Base-by-base conservation (phyloP, 192 early-diverging fungal species). In the Entomortierella lignicola region DNA sequence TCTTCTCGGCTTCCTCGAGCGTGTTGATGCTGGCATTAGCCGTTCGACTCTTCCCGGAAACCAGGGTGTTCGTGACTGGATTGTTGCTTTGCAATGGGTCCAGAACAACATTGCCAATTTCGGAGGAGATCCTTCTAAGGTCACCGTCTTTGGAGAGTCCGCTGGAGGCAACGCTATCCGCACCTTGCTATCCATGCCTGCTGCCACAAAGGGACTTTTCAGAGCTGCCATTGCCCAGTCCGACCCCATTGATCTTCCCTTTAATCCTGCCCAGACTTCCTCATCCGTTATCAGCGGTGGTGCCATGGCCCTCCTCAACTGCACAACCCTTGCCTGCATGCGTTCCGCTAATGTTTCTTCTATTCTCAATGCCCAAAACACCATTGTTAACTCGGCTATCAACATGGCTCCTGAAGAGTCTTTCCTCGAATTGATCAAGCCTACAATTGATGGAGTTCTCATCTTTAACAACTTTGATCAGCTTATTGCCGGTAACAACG, bases 351-450 rank as follows among this genome's bases (percentile, higher is more conserved):
- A 27, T 32, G 32, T 79, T 23, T 30, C 55, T 2, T 67, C 69
- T 39, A 69, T 79, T 32, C 29, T 79, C 13, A 41, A 26, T 55
- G 75, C 52, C 43, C 75, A 79, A 52, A 61, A 30, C 42, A 65
- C 61, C 25, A 79, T 79, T 25, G 75, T 79, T 29, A 25, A 51
- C n/a, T 48, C 65, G 50, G 67, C 75, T 50, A 79, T 79, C 34
- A 18, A 51, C 50, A 65, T 52, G 50, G 75, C 75, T 25, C 75
- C 75, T 8, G 67, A 79, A 55, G 67, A 79, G 63, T 79, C 75
- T 20, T 79, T 79, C 75, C 67, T 79, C 26, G 75, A 79, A 52
- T 59, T 79, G 56, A 79, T 79, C 57, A 79, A 79, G 63, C 75
- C 75, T 56, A 41, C 75, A 12, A 53, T 79, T 30, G 75, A 79